These are phyloP conservation scores for Psilocybe sp. DNA, from an alignment of 768 basidiomycete species.

Conservation along the genomic window DNA sequence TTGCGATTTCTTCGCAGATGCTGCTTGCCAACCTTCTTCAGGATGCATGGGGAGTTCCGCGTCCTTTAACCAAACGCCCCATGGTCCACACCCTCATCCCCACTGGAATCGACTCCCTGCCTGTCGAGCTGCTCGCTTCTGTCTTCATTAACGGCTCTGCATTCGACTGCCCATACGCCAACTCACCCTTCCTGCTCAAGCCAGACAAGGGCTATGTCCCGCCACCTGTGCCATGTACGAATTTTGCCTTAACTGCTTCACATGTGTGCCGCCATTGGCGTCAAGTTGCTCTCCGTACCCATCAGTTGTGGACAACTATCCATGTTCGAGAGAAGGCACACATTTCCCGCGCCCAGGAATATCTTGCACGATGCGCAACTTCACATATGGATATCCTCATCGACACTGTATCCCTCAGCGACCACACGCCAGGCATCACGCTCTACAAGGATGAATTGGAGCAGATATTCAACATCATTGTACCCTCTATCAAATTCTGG, in stretches of 20 bases:
- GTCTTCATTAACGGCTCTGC: slow-evolving; percentile 55
- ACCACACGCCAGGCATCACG: slow-evolving; percentile 47
- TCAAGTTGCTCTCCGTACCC: slow-evolving; percentile 46
- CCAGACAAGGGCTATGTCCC: slow-evolving; percentile 41
- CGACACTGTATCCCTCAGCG: slow-evolving; percentile 48
- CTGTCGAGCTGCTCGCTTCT: slow-evolving; percentile 56
- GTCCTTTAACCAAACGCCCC: slow-evolving; percentile 10
- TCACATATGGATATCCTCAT: slow-evolving; percentile 52
- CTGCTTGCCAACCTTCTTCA: slow-evolving; percentile 14
- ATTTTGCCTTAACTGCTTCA: slow-evolving; percentile 54
- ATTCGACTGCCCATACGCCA: slow-evolving; percentile 39
- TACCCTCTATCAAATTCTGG: slow-evolving; percentile 50
- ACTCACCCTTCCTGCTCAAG: slow-evolving; percentile 49
- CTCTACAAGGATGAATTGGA: slow-evolving; percentile 51
- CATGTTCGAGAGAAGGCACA: slow-evolving; percentile 51
- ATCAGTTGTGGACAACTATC: slow-evolving; percentile 53
- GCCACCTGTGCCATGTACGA: slow-evolving; percentile 29
- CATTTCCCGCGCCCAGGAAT: slow-evolving; percentile 43
- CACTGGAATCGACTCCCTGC: slow-evolving; percentile 42
- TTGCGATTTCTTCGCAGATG: slow-evolving; percentile 12
- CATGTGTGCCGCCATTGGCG: slow-evolving; percentile 62
- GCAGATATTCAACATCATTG: slow-evolving; percentile 40
- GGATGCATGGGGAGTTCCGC: slow-evolving; percentile 7
- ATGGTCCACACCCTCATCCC: slow-evolving; percentile 15
- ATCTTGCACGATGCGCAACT: slow-evolving; percentile 35